Base-by-base conservation (phyloP, 441 rosid species). In the Erodium trifolium region DNA sequence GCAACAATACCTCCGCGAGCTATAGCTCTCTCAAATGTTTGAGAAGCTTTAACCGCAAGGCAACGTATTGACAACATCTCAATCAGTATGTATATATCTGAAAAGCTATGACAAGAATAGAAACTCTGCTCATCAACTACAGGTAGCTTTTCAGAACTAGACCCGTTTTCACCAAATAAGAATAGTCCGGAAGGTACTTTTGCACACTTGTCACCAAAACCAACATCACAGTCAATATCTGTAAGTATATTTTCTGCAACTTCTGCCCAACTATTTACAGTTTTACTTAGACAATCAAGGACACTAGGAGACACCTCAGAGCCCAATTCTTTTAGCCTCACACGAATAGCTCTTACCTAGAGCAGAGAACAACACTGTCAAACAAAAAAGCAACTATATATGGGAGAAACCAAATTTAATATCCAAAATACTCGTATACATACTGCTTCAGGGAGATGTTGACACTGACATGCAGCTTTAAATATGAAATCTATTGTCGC, bases 371-470 rank as follows among this genome's bases (percentile, higher is more conserved):
- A 71, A 37, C 60, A 18, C 12, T 45, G 64, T 8, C 13, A 59
- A 59, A 59, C 12, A 18, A 6, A 18, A 57, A 17, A 6, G 31
- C 31, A 59, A 19, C 63, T 18, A 59, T 18, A 47, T 39, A 39
- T 34, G 37, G 5, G 72, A 68, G 18, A 31, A 45, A 16, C 12
- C 49, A 43, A 37, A 66, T 11, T 34, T 14, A 39, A 3, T 34
- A 34, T 39, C 47, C 14, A 34, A 16, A 63, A 37, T 17, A 14
- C 27, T 17, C 13, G 41, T 60, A 71, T 73, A 74, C 87, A 71
- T 88, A 95, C 98, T 27, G 98, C 99, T 82, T 95, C 87, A 65
- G 96, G 91, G 75, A 95, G 90, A 79, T 86, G 89, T 77, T 89
- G 93, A 81, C 97, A 88, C 77, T 88, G 92, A 27, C 89, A 87